A percentile compares a stretch with the other conserved stretches of the same genome.
phyloP scores from a whole-genome alignment of 2,329 filamentous ascomycete species.

The Clarireedia homoeocarpa region DNA sequence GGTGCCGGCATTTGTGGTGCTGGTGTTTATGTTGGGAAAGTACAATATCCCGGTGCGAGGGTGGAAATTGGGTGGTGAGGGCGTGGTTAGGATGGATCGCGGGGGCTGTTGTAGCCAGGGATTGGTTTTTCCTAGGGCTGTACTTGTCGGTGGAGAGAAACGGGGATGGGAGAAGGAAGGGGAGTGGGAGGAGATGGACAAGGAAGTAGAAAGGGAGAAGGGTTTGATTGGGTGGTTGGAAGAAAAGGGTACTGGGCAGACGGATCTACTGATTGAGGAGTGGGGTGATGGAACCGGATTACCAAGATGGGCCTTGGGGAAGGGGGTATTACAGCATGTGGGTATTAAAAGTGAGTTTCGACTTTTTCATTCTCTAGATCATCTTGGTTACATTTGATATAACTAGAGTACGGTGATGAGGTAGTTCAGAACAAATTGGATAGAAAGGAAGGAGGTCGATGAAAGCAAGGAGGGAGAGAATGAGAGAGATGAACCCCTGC shows the following conservation, averaged over 20 bases:
- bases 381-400: no score
- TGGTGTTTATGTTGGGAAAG: conserved; percentile 17
- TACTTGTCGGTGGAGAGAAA: background rate
- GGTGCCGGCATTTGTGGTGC: conserved; percentile 10
- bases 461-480: no score
- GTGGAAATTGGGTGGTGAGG: background rate
- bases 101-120: conserved; percentile 18
- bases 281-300: background rate
- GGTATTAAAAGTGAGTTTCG: background rate
- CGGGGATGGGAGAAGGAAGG: background rate
- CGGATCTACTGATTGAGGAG: conserved; percentile 4
- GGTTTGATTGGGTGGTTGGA: background rate
- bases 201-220: background rate
- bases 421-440: no score
- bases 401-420: no score
- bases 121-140: conserved; percentile 12
- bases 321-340: conserved; percentile 3
- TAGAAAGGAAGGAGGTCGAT: no score
- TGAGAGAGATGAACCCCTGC: conserved; percentile 5
- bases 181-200: background rate
- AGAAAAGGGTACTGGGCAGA: background rate
- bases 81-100: conserved; percentile 13
- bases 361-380: no score
- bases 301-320: background rate
- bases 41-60: conserved; percentile 11